phyloP scores from a whole-genome alignment of 768 basidiomycete species.

The Lactifluus volemus region DNA sequence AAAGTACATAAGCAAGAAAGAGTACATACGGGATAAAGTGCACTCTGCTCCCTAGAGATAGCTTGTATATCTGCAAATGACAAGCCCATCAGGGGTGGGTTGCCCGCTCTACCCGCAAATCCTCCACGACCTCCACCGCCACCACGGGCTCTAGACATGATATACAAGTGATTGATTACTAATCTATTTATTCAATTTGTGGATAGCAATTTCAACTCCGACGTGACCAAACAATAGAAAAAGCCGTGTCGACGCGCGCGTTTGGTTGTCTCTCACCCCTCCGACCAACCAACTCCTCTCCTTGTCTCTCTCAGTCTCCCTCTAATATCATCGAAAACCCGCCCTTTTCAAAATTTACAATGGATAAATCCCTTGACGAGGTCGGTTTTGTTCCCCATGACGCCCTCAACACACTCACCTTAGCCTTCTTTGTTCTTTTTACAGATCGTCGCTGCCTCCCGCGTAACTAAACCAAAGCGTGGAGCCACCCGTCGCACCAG shows the following conservation, averaged over 20 bases:
- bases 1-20: background rate
- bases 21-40: conserved; percentile 68
- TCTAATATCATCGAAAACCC: background rate
- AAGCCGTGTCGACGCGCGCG: background rate
- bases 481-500: conserved; percentile 35
- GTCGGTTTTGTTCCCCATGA: conserved; percentile 34
- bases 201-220: conserved; percentile 19
- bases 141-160: conserved; percentile 43
- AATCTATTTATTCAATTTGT: too few species aligned
- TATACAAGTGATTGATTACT: too few species aligned
- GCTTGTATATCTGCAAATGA: conserved; percentile 73
- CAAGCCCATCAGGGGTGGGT: conserved; percentile 66
- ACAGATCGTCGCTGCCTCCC: conserved; percentile 60
- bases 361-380: conserved; percentile 84
- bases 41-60: conserved; percentile 65
- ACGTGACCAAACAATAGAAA: conserved; percentile 6
- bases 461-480: conserved; percentile 34
- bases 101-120: conserved; percentile 43
- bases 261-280: background rate
- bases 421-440: conserved; percentile 20
- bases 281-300: conserved; percentile 4
- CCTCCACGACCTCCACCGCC: conserved; percentile 40
- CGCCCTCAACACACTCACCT: conserved; percentile 22
- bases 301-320: background rate
- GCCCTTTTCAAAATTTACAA: conserved; percentile 24